Conservation (phyloP, 2,329 filamentous ascomycete species). For the Calonectria pseudoreteaudii region DNA sequence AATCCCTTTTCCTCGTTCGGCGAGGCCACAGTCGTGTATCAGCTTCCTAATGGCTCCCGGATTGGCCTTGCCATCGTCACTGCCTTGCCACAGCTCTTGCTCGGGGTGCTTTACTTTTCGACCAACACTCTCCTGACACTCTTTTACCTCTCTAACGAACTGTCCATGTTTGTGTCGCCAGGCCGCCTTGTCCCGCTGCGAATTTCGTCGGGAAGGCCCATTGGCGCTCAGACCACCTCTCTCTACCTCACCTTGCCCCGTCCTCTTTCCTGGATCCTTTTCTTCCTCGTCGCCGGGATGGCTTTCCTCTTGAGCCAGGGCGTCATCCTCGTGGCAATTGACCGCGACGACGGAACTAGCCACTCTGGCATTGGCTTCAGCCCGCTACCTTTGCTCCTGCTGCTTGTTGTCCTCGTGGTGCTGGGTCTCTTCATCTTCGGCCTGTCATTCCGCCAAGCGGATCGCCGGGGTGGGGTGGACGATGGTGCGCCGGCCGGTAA, state of each 20-base stretch:
- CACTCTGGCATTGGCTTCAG: conserved; percentile 55
- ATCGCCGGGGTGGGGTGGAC: conserved; percentile 48
- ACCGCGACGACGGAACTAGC: conserved; percentile 38
- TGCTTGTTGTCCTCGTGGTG: conserved; percentile 54
- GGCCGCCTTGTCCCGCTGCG: conserved; percentile 50
- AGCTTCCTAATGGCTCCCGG: conserved; percentile 40
- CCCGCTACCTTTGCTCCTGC: conserved; percentile 54
- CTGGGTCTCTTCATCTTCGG: conserved; percentile 50
- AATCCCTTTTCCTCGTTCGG: conserved; percentile 54
- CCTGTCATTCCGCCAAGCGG: conserved; percentile 55
- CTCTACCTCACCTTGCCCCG: conserved; percentile 64
- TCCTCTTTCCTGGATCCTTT: conserved; percentile 57
- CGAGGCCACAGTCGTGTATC: conserved; percentile 50
- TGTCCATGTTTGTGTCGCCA: conserved; percentile 55
- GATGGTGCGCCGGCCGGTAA: conserved; percentile 56
- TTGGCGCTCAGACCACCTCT: conserved; percentile 59
- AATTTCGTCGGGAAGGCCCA: conserved; percentile 57
- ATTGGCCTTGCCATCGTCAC: conserved; percentile 53
- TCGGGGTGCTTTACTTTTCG: conserved; percentile 60
- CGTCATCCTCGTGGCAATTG: conserved; percentile 51
- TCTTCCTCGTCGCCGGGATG: conserved; percentile 56
- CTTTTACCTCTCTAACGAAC: conserved; percentile 64
- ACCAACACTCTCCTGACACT: conserved; percentile 60
- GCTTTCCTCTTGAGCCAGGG: conserved; percentile 61
- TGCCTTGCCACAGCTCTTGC: conserved; percentile 61